A percentile compares a stretch with the other conserved stretches of the same genome.
phyloP scores from a whole-genome alignment of 441 rosid genomes.

The Pelargonium myrrhifolium region DNA sequence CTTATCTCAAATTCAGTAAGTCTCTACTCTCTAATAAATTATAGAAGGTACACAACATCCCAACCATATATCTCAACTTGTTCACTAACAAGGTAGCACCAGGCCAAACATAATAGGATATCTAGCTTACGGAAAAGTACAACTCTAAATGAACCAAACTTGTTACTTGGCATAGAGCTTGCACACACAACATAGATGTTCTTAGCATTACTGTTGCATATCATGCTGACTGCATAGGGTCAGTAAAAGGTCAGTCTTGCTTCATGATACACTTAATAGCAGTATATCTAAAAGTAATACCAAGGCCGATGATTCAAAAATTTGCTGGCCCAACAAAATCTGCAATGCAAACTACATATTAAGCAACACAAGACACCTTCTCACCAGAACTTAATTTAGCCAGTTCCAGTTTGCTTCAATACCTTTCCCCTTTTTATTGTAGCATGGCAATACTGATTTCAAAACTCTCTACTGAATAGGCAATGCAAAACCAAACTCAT shows the following conservation, averaged over 20 bases:
- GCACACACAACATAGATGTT: neutral
- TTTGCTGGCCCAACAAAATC: neutral
- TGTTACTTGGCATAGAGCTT: neutral
- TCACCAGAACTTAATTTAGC: neutral
- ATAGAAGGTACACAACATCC: neutral
- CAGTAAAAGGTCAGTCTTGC: neutral
- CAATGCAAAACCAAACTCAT: too few species aligned
- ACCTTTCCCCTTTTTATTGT: too few species aligned
- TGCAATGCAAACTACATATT: neutral
- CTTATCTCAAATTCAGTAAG: too few species aligned
- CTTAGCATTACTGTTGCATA: neutral
- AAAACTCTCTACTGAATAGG: too few species aligned
- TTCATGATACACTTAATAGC: neutral
- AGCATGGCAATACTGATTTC: too few species aligned
- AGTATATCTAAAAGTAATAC: neutral
- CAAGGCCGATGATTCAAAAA: too few species aligned
- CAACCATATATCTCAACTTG: neutral
- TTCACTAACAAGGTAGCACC: neutral
- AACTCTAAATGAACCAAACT: neutral
- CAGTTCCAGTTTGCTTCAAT: too few species aligned
- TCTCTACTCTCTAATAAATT: neutral
- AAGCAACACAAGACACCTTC: neutral
- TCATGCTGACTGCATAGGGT: neutral
- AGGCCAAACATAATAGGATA: neutral
- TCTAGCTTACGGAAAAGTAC: neutral